Base-by-base conservation (phyloP, 2,329 filamentous ascomycete genomes). In the Botrytis fragariae region DNA sequence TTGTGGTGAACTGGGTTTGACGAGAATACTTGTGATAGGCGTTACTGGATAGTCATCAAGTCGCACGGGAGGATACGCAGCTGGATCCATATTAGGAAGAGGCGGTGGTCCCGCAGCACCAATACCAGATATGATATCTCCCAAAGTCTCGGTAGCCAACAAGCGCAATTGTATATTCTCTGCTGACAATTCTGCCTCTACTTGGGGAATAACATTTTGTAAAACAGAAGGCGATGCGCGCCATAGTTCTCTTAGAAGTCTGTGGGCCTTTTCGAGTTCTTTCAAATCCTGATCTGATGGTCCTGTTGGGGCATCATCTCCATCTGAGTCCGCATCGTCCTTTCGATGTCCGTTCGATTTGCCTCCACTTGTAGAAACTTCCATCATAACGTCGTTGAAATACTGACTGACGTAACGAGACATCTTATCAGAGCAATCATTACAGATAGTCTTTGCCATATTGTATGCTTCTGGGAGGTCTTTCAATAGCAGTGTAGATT, bases 371-470 rank as follows among this genome's bases (percentile, higher is more conserved):
- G 89, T 86, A 54, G 91, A 94, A 5, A 94, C 93, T 80, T 98
- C 94, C 75, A 98, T 90, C 73, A 99, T 97, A 69, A 98, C 94
- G 73, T 97, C 94, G 82, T 94, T 97, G 82, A 99, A 99, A 82
- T 98, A 99, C 80, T 97, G 94, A 77, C 94, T 95, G 72, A 98
- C 92, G 77, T 97, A 94, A 75, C 94, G 92, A 1, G 94, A 92
- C 95, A 99, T 98, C 83, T 97, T 97, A 78, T 98, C 95, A 0
- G 93, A 90, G 77, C 91, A 97, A 29, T 89, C 89, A 79, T 94
- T 96, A 84, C 96, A 99, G 62, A 99, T 91, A 3, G 93, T 93
- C 83, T 97, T 97, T 35, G 96, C 95, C 92, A 98, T 97, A 80
- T 96, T 92, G 84, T 99, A 99, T 1, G 96, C 95, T 25, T 94